Evolutionary conservation across 345 rosid species (phyloP).

Genomic region (Citrus trifoliata): DNA sequence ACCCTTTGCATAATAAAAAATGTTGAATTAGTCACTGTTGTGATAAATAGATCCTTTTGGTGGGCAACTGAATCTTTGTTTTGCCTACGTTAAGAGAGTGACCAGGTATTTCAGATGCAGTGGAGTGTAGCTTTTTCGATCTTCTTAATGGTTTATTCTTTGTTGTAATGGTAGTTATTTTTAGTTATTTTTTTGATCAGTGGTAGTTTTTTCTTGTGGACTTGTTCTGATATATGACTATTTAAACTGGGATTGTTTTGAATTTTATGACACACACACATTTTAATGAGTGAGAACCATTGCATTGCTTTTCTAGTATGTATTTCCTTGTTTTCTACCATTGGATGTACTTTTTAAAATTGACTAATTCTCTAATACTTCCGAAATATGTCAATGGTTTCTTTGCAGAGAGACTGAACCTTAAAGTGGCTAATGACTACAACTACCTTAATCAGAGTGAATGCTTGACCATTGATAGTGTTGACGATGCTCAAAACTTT

Average conservation of each 20-base stretch:
- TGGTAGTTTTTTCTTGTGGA: too few relatives aligned
- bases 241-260: too few relatives aligned
- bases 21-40: neutral
- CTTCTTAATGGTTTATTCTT: neutral
- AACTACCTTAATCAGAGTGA: constrained; percentile 85
- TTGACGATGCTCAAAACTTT: constrained; percentile 74
- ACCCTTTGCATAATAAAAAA: neutral
- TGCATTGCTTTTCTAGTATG: too few relatives aligned
- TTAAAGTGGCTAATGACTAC: constrained; percentile 74
- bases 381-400: constrained; percentile 1
- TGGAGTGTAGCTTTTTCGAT: neutral
- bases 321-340: neutral
- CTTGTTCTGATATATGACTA: too few relatives aligned
- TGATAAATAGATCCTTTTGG: neutral
- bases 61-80: neutral
- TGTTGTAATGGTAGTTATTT: neutral
- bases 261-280: too few relatives aligned
- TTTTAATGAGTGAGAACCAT: too few relatives aligned
- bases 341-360: neutral
- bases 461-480: constrained; percentile 67
- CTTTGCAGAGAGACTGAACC: constrained; percentile 70
- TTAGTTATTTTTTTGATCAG: neutral
- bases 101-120: neutral
- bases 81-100: neutral
- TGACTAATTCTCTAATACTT: neutral